These are phyloP conservation scores for Xylaria telfairii DNA, from an alignment of 495 filamentous ascomycete genomes.

Conservation along the genomic window DNA sequence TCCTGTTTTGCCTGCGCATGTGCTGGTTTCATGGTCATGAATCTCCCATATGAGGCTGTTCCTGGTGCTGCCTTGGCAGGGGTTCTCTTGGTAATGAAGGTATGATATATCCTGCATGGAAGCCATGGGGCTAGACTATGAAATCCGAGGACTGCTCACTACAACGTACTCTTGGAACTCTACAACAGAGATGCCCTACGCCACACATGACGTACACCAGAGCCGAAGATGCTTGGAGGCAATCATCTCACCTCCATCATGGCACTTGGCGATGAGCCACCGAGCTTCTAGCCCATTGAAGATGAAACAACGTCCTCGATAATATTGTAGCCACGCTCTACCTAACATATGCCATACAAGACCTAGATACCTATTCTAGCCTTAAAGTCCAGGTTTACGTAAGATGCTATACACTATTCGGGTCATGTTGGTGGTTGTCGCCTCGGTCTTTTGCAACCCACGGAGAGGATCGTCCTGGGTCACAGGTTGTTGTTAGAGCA, in stretches of 20 bases:
- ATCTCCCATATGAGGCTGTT: background rate
- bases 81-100: background rate
- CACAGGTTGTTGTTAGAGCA: constrained; percentile 22
- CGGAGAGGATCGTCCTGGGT: constrained; percentile 12
- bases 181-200: background rate
- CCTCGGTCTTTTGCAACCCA: constrained; percentile 20
- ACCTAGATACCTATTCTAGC: background rate
- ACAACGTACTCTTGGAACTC: background rate
- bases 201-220: constrained; percentile 3
- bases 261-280: background rate
- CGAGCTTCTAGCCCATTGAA: background rate
- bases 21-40: background rate
- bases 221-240: background rate
- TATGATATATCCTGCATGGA: constrained; percentile 2
- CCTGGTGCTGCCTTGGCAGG: background rate
- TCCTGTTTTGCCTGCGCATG: constrained; percentile 4
- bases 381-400: background rate
- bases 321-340: background rate
- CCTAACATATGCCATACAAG: background rate
- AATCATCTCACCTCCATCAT: background rate
- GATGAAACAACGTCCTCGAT: background rate
- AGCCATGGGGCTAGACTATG: background rate
- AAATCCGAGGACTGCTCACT: background rate
- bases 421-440: constrained; percentile 17
- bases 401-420: constrained; percentile 4